phyloP scores from a whole-genome alignment of 2,329 filamentous ascomycete genomes.

The Bisporella sp. region DNA sequence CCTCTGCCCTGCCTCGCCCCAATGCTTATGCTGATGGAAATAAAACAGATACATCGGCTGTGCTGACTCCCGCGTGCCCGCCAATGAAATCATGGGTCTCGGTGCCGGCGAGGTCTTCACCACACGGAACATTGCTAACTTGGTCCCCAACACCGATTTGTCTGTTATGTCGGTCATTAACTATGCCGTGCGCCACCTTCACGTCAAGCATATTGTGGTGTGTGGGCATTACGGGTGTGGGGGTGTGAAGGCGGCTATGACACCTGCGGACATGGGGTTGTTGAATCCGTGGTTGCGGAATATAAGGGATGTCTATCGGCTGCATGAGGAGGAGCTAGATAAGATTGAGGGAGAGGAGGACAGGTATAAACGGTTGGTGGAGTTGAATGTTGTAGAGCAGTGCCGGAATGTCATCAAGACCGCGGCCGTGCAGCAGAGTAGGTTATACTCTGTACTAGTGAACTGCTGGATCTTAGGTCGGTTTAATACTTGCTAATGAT shows the following conservation, averaged over 20 bases:
- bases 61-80: slow-evolving; percentile 85
- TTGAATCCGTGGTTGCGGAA: slow-evolving; percentile 70
- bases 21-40: background rate
- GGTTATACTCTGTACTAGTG: too few species aligned
- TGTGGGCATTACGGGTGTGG: slow-evolving; percentile 76
- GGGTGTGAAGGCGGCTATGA: slow-evolving; percentile 69
- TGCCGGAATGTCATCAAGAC: slow-evolving; percentile 76
- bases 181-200: slow-evolving; percentile 74
- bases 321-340: slow-evolving; percentile 66
- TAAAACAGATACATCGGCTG: slow-evolving; percentile 72
- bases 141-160: slow-evolving; percentile 73
- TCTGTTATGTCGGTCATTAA: slow-evolving; percentile 77
- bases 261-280: slow-evolving; percentile 61
- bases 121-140: slow-evolving; percentile 92
- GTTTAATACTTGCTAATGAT: too few species aligned
- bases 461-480: too few species aligned
- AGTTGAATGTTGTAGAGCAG: slow-evolving; percentile 76
- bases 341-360: slow-evolving; percentile 49
- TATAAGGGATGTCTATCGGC: slow-evolving; percentile 66
- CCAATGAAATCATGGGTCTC: slow-evolving; percentile 76
- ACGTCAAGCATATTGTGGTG: slow-evolving; percentile 75
- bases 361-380: slow-evolving; percentile 65
- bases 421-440: slow-evolving; percentile 65
- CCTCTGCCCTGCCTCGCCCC: background rate
- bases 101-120: slow-evolving; percentile 89